Base-by-base conservation (phyloP, 192 early-diverging fungal genomes). In the Phlyctochytrium bullatum region DNA sequence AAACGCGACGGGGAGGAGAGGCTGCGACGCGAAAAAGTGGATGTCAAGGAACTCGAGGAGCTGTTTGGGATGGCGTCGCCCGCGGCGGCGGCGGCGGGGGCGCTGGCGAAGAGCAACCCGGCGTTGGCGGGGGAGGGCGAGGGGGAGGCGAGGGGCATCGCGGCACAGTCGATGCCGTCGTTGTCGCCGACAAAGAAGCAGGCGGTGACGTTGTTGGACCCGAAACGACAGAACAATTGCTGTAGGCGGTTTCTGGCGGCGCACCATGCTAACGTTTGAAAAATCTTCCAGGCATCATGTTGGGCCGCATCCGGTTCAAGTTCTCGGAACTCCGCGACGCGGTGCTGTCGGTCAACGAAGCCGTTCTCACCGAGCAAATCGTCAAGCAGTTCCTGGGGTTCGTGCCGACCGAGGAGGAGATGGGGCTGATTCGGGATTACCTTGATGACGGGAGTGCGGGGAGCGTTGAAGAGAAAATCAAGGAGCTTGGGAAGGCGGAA, bases 401-500 rank as follows among this genome's bases (percentile, higher is more conserved):
- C 28, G 69, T 73, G 30, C 83, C 83, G 3, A 76, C 77, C 2
- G 62, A 61, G 1, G 78, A 73, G 25, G 76, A 79, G 35, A 23
- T 57, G 30, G 25, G 30, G 3, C 31, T 33, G 25, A 32, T 65
- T 61, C 62, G n/a, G 27, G 76, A 76, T 10, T 76, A 78, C 1
- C 17, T 52, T 64, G 28, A 64, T 25, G 68, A 67, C 64, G 78
- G 80, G 17, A n/a, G 69, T 14, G 68, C 82, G n/a, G 64, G 62
- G 31, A 52, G 59, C 0, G 82, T 71, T 56, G 76, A 80, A 36
- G 83, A 79, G 34, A 62, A 76, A 36, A 25, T 65, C 17, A 64
- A 66, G 24, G 54, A 68, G 20, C 57, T 85, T 2, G 83, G 74
- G 34, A 70, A 76, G 32, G 71, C 76, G 3, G 83, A 85, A 56